A percentile compares a stretch with the other conserved stretches of the same genome.
phyloP scores from a whole-genome alignment of 768 basidiomycete species.

The Plicaturopsis crispa region DNA sequence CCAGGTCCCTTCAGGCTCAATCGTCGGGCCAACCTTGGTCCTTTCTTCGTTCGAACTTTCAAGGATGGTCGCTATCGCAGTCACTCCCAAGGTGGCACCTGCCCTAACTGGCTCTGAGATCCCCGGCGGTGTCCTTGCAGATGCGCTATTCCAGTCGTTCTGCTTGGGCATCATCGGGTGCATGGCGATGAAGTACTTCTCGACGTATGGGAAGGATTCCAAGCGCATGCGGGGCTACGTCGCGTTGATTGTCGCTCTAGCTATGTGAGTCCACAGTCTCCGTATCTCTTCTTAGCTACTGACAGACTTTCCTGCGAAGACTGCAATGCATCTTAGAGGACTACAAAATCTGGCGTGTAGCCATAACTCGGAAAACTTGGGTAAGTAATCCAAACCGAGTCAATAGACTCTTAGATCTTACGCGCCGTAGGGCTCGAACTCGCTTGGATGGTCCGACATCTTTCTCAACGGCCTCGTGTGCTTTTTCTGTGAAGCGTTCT shows the following conservation, averaged over 20 bases:
- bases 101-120: no score
- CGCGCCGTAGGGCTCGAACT: conserved; percentile 26
- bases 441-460: conserved; percentile 36
- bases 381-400: conserved; percentile 12
- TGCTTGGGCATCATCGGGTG: conserved; percentile 35
- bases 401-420: neutral
- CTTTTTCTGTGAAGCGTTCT: conserved; percentile 39
- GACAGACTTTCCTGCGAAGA: conserved; percentile 11
- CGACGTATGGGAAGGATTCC: conserved; percentile 37
- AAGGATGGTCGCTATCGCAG: conserved; percentile 16
- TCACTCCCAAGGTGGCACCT: no score
- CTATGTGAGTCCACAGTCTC: conserved; percentile 25
- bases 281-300: neutral
- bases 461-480: conserved; percentile 42
- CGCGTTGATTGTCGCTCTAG: conserved; percentile 26
- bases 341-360: conserved; percentile 33
- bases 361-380: conserved; percentile 24
- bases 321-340: conserved; percentile 32
- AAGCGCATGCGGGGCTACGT: conserved; percentile 34
- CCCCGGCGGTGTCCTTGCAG: conserved; percentile 35
- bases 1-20: no score
- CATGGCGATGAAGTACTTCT: conserved; percentile 33
- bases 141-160: conserved; percentile 39
- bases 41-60: conserved; percentile 4
- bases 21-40: neutral